Evolutionary conservation across 2,329 filamentous ascomycete genomes (phyloP), one percentile per base, ranked within the genome.

Genomic region (Lecanicillium sp.): DNA sequence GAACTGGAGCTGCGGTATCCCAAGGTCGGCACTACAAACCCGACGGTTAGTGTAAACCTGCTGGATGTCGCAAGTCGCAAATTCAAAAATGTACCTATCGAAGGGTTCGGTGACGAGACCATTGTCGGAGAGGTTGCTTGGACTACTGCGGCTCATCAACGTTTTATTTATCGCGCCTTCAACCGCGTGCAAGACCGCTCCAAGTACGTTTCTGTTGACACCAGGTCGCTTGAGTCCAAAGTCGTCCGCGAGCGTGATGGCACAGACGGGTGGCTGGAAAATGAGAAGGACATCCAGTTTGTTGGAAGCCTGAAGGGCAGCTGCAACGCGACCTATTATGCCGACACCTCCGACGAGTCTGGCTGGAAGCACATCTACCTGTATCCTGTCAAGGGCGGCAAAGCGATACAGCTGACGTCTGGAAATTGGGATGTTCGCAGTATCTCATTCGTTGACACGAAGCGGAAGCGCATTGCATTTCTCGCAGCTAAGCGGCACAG

Each of bases 281-380:
- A 83, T 55, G 71, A 72, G 15, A 57, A 75, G 4, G 72, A 75
- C 8, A 80, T 83, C 44, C 58, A 65, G 5, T 84, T 79, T 54
- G 68, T 82, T 3, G 77, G 77, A 0, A 50, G 67, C 3, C 52
- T 77, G 36, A 62, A 70, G 26, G 57, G 59, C 17, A 60, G 61
- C 0, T 52, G 54, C 17, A 65, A 65, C 32, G 58, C 62, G 3
- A 58, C 62, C 1, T 84, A 81, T 62, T 87, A 86, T 57, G 66
- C 86, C 12, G 84, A 87, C 55, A 61, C 84, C 3, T 85, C 81
- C 0, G 83, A 87, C 48, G 73, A 78, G 52, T 77, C 75, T 5
- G 83, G 82, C 15, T 87, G 81, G 78, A 74, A 84, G 75, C 83
- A 87, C 57, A 66, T 86, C 38, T 86, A 86, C 58, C 67, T 86